Evolutionary conservation across 306 rosid genomes (phyloP).

Genomic region (Vigna unguiculata): DNA sequence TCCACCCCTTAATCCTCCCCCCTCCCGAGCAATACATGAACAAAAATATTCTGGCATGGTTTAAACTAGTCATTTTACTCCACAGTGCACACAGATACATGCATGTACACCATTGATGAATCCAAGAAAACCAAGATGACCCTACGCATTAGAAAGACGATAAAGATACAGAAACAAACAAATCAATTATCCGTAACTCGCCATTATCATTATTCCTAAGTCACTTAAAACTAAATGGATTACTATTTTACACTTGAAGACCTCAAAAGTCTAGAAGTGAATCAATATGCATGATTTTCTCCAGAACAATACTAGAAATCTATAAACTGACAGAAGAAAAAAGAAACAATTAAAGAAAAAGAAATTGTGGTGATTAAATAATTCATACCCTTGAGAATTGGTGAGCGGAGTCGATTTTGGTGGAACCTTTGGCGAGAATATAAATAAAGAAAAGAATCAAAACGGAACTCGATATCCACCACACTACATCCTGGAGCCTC

Average conservation of each 20-base stretch:
- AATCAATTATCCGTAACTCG: neutral
- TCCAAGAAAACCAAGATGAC: conserved; percentile 10
- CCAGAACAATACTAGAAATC: neutral
- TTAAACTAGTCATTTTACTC: neutral
- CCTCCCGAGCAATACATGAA: conserved; percentile 7
- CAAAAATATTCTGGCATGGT: neutral
- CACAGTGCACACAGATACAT: neutral
- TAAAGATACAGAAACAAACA: neutral
- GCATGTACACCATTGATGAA: neutral
- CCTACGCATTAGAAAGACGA: neutral
- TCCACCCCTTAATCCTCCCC: neutral
- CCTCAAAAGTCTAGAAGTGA: neutral
- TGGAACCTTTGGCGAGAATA: conserved; percentile 62
- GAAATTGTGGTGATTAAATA: neutral
- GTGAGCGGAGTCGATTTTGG: conserved; percentile 69
- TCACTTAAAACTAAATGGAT: neutral
- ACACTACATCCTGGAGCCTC: conserved; percentile 62
- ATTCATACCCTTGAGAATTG: conserved; percentile 58
- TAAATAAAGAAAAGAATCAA: conserved; percentile 69
- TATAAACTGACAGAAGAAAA: neutral
- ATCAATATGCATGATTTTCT: neutral
- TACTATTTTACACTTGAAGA: neutral
- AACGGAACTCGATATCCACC: conserved; percentile 60
- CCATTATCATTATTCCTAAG: neutral
- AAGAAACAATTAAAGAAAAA: neutral